phyloP scores from a whole-genome alignment of 164 flowering plant genomes.

The Tinospora cordifolia region DNA sequence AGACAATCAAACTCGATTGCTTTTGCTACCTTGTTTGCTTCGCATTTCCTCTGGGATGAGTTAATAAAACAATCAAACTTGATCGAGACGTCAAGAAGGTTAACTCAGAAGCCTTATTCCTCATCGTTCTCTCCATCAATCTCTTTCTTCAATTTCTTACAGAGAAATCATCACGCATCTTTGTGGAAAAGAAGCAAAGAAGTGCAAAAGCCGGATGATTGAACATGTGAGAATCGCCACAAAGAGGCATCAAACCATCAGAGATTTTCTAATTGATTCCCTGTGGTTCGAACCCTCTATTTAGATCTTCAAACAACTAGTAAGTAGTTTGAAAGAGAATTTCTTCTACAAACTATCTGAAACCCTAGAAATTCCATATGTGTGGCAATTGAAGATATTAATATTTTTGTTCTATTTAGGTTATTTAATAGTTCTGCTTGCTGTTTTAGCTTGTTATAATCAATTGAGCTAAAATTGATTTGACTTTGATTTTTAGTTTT shows the following conservation, averaged over 20 bases:
- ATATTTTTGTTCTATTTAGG: too few relatives aligned
- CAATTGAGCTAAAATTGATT: too few relatives aligned
- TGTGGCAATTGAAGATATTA: too few relatives aligned
- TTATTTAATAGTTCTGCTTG: too few relatives aligned
- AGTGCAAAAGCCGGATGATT: conserved; percentile 56
- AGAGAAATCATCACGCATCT: conserved; percentile 47
- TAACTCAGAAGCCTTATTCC: conserved; percentile 65
- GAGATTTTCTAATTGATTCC: conserved; percentile 80
- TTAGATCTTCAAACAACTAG: too few relatives aligned
- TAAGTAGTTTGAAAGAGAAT: too few relatives aligned
- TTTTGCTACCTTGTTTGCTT: conserved; percentile 22
- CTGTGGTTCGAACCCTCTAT: conserved; percentile 36
- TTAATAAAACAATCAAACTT: conserved; percentile 70
- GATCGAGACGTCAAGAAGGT: conserved; percentile 67
- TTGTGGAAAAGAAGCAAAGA: conserved; percentile 72
- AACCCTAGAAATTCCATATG: too few relatives aligned
- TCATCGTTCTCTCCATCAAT: conserved; percentile 52
- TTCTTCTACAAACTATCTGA: too few relatives aligned
- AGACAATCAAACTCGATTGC: too few relatives aligned
- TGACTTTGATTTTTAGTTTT: too few relatives aligned
- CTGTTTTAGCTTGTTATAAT: too few relatives aligned
- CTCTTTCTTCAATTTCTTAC: conserved; percentile 72
- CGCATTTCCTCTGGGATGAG: conserved; percentile 47
- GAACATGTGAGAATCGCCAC: conserved; percentile 59
- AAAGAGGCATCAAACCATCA: conserved; percentile 61